phyloP scores from a whole-genome alignment of 2,329 filamentous ascomycete genomes.

The Mollisiaceae sp. region DNA sequence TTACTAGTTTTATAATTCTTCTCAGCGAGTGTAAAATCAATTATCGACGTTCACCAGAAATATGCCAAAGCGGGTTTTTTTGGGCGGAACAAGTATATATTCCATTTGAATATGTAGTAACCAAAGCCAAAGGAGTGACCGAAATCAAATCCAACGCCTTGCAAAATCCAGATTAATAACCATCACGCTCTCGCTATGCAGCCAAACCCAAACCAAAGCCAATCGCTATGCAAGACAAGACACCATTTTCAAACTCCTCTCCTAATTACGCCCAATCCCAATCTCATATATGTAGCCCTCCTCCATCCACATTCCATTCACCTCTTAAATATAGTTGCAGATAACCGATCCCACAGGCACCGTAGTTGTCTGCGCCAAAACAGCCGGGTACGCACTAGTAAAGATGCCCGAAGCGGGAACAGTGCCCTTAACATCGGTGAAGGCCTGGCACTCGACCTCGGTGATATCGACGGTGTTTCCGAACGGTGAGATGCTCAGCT shows the following conservation, averaged over 20 bases:
- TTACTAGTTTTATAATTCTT: too few species aligned
- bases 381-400: conserved; percentile 3
- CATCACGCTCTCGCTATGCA: conserved; percentile 13
- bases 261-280: neutral
- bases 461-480: conserved; percentile 13
- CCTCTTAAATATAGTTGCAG: conserved; percentile 10
- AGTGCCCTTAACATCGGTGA: conserved; percentile 6
- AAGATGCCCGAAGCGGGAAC: conserved; percentile 8
- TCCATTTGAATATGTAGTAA: neutral
- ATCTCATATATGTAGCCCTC: neutral
- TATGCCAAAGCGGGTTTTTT: neutral
- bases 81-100: neutral
- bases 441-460: conserved; percentile 13
- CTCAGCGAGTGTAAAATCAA: too few species aligned
- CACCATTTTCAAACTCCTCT: neutral
- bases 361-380: neutral
- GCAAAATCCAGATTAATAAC: neutral
- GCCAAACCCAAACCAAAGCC: neutral
- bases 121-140: conserved; percentile 13
- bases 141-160: conserved; percentile 14
- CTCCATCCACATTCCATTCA: conserved; percentile 1
- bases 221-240: too few species aligned
- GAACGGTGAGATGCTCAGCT: conserved; percentile 17
- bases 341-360: conserved; percentile 10
- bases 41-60: neutral